Conservation (phyloP, 805 yeast genomes). For the Kazachstania bromeliacearum region DNA sequence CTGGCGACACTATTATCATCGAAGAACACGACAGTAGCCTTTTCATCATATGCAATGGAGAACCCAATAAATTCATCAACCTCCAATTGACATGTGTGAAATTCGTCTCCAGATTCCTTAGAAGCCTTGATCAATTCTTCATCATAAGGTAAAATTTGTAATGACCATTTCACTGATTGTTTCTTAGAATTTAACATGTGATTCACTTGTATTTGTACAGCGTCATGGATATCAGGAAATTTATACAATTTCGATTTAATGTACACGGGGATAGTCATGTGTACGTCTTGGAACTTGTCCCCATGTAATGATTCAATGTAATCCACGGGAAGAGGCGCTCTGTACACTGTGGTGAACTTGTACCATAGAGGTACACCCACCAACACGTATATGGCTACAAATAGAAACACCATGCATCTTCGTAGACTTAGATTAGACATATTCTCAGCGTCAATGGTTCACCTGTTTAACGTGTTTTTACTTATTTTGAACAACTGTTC, state of each 20-base stretch:
- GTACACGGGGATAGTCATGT: conserved; percentile 36
- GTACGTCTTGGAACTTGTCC: conserved; percentile 35
- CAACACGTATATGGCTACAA: conserved; percentile 24
- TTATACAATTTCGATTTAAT: conserved; percentile 36
- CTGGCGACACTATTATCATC: conserved; percentile 36
- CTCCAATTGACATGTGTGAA: conserved; percentile 32
- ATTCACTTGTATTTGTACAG: conserved; percentile 40
- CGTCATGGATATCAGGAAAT: conserved; percentile 61
- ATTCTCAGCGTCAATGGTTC: background rate
- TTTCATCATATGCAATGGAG: conserved; percentile 34
- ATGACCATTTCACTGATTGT: conserved; percentile 30
- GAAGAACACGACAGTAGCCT: conserved; percentile 30
- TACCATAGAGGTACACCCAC: conserved; percentile 37
- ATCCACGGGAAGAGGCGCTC: conserved; percentile 33
- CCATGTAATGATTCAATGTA: conserved; percentile 31
- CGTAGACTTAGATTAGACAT: conserved; percentile 9
- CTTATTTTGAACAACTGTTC: no score
- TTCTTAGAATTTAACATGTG: conserved; percentile 25
- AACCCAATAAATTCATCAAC: conserved; percentile 37
- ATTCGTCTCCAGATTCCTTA: conserved; percentile 12
- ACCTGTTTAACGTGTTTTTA: background rate
- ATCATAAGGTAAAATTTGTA: conserved; percentile 20
- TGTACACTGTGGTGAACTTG: conserved; percentile 33
- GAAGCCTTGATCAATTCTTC: conserved; percentile 7
- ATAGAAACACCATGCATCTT: conserved; percentile 16